Percentiles rank a stretch among this genome's conserved stretches.
Conservation (phyloP, 1,284 basidiomycete genomes). For the Rhodotorula sp. region DNA sequence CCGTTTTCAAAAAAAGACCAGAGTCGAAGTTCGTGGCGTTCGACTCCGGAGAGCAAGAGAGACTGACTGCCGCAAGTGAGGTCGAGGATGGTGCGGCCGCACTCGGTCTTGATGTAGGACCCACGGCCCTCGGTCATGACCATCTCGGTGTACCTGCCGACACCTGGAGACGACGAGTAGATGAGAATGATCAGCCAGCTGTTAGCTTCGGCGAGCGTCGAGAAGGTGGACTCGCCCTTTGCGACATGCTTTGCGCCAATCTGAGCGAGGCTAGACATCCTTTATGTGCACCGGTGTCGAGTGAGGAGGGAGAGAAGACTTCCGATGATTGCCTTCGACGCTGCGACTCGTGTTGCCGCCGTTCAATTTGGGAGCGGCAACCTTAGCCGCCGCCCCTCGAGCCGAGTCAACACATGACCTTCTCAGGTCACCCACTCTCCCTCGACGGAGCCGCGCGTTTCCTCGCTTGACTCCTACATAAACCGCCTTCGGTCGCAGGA, state of each 20-base stretch:
- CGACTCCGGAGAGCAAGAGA: constrained; percentile 41
- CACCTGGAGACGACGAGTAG: constrained; percentile 50
- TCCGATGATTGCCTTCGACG: neutral
- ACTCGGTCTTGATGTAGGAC: constrained; percentile 48
- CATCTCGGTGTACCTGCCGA: constrained; percentile 65
- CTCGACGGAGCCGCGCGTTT: too few species aligned
- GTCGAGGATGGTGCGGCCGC: constrained; percentile 71
- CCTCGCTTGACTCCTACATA: too few species aligned
- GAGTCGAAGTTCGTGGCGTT: neutral
- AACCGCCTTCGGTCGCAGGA: too few species aligned
- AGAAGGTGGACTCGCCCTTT: constrained; percentile 3
- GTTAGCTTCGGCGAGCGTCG: neutral
- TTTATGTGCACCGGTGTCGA: neutral
- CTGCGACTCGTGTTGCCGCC: too few species aligned
- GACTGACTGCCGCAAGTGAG: constrained; percentile 66
- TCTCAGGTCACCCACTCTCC: too few species aligned
- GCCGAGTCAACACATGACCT: too few species aligned
- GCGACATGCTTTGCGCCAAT: constrained; percentile 37
- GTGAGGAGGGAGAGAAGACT: neutral
- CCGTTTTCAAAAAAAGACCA: neutral
- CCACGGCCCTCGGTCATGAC: constrained; percentile 72
- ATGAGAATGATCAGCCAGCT: neutral
- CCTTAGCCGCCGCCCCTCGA: too few species aligned
- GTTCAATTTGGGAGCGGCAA: too few species aligned
- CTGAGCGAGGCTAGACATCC: constrained; percentile 5